Conservation (phyloP, 176 grass and related monocot genomes). For the Leersia perrieri region DNA sequence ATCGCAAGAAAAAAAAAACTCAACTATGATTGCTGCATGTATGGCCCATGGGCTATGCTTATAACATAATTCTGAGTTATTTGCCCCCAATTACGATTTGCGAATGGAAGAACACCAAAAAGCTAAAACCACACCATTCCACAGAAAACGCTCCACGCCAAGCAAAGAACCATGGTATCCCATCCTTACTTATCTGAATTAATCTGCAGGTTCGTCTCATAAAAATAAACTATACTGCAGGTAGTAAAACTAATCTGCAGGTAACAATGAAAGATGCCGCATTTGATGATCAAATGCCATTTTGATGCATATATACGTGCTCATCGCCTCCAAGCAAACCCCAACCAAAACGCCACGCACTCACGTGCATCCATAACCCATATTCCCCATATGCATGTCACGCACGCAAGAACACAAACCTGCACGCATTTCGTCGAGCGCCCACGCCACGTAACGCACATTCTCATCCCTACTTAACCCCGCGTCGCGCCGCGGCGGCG, state of each 20-base stretch:
- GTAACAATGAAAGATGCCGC: not conserved
- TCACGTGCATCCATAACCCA: not conserved
- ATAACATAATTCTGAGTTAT: too few relatives aligned
- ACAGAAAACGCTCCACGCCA: not conserved
- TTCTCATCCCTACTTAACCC: not conserved
- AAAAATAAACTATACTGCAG: not conserved
- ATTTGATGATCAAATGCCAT: too few relatives aligned
- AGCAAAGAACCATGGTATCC: not conserved
- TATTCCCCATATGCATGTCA: not conserved
- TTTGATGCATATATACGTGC: too few relatives aligned
- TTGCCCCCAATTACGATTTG: too few relatives aligned
- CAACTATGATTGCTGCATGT: too few relatives aligned
- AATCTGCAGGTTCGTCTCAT: not conserved
- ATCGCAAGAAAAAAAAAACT: too few relatives aligned
- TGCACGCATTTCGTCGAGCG: not conserved
- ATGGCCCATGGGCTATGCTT: too few relatives aligned
- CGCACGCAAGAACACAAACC: constrained; percentile 18
- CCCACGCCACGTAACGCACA: not conserved
- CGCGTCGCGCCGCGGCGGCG: too few relatives aligned
- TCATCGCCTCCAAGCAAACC: constrained; percentile 28
- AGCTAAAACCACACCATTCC: too few relatives aligned
- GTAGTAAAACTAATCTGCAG: not conserved
- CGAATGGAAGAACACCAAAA: too few relatives aligned
- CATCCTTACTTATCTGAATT: not conserved
- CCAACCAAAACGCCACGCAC: not conserved